Evolutionary conservation across 1,284 basidiomycete species (phyloP).

Genomic region (Ustilago nuda): DNA sequence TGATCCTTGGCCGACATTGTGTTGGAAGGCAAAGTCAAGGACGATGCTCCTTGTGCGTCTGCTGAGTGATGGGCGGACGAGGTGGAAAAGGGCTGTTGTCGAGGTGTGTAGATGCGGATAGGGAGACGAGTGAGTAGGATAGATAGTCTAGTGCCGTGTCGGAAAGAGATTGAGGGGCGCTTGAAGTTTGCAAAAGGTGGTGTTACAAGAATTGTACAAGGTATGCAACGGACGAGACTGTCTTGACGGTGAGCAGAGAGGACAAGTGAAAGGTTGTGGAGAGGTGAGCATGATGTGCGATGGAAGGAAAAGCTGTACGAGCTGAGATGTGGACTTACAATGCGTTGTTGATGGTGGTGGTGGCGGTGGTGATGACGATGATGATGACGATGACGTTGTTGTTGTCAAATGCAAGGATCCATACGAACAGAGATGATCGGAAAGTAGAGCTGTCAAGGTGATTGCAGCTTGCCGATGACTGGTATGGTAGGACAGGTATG

Average conservation of each 20-base stretch:
- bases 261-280: neutral
- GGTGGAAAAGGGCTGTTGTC: neutral
- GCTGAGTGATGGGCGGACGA: neutral
- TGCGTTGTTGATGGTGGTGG: conserved; percentile 14
- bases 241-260: neutral
- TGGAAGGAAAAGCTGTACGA: neutral
- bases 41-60: neutral
- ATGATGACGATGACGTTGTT: neutral
- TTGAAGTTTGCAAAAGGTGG: conserved; percentile 35
- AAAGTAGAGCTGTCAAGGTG: conserved; percentile 16
- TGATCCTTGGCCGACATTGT: conserved; percentile 29
- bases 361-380: conserved; percentile 1
- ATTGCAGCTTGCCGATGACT: conserved; percentile 33
- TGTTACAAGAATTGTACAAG: conserved; percentile 54
- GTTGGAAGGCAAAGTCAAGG: neutral
- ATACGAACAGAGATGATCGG: conserved; percentile 28
- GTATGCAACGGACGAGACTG: conserved; percentile 45
- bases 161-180: conserved; percentile 2
- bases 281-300: conserved; percentile 10
- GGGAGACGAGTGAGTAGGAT: neutral
- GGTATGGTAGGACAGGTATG: conserved; percentile 31
- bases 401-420: conserved; percentile 36
- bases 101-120: neutral
- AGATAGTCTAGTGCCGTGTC: conserved; percentile 25
- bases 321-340: conserved; percentile 20